A percentile compares a stretch with the other conserved stretches of the same genome.
phyloP scores from a whole-genome alignment of 2,329 filamentous ascomycete species.

The Arthrobotrys entomopaga region DNA sequence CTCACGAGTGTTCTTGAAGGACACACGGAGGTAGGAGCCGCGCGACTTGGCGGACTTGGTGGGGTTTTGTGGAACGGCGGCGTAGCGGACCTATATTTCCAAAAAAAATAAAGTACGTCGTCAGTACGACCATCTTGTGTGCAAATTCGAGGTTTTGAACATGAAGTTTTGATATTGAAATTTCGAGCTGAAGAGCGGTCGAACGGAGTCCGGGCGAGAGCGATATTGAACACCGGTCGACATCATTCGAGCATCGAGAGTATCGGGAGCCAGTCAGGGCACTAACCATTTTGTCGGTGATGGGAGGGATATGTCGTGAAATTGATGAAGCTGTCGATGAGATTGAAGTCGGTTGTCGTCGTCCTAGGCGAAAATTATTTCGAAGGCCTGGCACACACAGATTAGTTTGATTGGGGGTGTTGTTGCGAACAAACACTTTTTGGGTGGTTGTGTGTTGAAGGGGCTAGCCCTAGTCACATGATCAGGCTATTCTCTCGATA shows the following conservation, averaged over 20 bases:
- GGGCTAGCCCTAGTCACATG: conserved; percentile 44
- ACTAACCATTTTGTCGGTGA: conserved; percentile 56
- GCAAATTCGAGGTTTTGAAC: conserved; percentile 9
- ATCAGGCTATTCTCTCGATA: not conserved
- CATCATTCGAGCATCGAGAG: conserved; percentile 27
- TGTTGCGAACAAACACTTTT: conserved; percentile 24
- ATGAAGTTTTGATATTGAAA: conserved; percentile 15
- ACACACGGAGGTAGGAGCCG: conserved; percentile 98
- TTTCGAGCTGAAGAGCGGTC: conserved; percentile 25
- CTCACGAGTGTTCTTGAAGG: conserved; percentile 99
- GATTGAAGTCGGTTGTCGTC: conserved; percentile 36
- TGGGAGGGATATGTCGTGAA: conserved; percentile 35
- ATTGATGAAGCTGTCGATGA: conserved; percentile 44
- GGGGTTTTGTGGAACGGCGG: conserved; percentile 84
- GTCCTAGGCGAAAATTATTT: conserved; percentile 17
- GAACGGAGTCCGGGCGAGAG: conserved; percentile 15
- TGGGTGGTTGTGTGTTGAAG: conserved; percentile 31
- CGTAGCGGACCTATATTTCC: conserved; percentile 84
- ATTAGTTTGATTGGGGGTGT: not conserved
- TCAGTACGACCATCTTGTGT: conserved; percentile 36
- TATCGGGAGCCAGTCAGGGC: conserved; percentile 30
- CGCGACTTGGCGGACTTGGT: conserved; percentile 96
- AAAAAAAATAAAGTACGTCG: conserved; percentile 12
- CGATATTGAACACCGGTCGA: conserved; percentile 31
- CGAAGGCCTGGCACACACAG: conserved; percentile 38